Conservation (phyloP, 371 early-diverging fungal species). For the Funneliformis caledonium region DNA sequence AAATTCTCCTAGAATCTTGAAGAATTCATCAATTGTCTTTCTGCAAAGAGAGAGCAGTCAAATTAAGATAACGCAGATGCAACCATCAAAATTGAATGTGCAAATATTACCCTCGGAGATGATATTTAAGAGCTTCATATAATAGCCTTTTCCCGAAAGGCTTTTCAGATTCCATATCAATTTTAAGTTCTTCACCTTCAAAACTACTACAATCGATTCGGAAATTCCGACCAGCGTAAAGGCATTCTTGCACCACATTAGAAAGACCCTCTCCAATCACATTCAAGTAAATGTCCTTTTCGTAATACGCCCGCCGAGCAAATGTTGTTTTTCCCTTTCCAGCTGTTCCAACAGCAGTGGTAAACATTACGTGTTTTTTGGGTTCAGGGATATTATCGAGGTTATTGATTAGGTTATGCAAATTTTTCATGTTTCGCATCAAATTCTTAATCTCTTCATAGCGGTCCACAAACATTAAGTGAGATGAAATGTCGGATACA, state of each 20-base stretch:
- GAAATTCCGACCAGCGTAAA: neutral
- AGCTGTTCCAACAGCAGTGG: slow-evolving; percentile 4
- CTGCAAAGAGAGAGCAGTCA: no score
- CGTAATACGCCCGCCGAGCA: neutral
- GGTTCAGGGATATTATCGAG: slow-evolving; percentile 8
- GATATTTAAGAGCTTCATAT: slow-evolving; percentile 35
- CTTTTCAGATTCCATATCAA: neutral
- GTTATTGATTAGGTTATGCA: neutral
- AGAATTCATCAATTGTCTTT: no score
- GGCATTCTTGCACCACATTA: no score
- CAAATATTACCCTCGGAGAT: no score
- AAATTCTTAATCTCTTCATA: slow-evolving; percentile 8
- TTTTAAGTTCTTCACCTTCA: neutral
- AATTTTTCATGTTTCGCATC: slow-evolving; percentile 3
- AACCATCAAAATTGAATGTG: no score
- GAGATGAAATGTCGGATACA: neutral
- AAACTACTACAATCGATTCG: slow-evolving; percentile 18
- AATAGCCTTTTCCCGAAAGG: slow-evolving; percentile 16
- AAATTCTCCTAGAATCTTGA: no score
- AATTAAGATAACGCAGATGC: no score
- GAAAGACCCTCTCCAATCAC: no score
- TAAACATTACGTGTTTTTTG: neutral
- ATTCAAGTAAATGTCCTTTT: neutral
- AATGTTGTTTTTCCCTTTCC: slow-evolving; percentile 26
- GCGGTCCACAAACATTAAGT: neutral